Percentiles rank a stretch among this genome's conserved stretches.
These are phyloP conservation scores for Suillus paluster DNA, from an alignment of 768 basidiomycete genomes.

Conservation along the genomic window DNA sequence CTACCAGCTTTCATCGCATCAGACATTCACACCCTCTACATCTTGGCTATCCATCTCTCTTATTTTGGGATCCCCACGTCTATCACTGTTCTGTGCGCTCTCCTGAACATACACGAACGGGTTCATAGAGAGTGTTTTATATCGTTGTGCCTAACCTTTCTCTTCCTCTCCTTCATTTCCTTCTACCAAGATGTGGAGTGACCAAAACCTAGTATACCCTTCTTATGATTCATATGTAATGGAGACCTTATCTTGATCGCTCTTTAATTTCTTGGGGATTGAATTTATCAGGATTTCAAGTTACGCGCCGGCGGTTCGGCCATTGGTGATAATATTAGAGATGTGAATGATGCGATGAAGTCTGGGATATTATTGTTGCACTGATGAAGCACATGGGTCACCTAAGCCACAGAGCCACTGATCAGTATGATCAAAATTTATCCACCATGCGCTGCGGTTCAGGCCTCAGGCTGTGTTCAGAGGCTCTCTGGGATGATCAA, in stretches of 20 bases:
- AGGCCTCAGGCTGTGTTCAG: neutral
- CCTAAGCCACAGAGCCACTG: neutral
- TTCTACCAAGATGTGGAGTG: constrained; percentile 6
- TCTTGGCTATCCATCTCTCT: constrained; percentile 24
- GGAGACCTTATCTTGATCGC: constrained; percentile 19
- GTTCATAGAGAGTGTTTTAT: constrained; percentile 10
- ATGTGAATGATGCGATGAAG: constrained; percentile 5
- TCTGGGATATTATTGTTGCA: neutral
- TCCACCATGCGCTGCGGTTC: neutral
- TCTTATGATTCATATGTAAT: constrained; percentile 25
- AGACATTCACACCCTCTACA: constrained; percentile 23
- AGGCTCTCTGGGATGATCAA: neutral
- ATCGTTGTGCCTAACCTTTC: constrained; percentile 7
- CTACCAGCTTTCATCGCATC: constrained; percentile 26
- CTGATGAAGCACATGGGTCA: neutral
- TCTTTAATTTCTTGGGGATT: constrained; percentile 6
- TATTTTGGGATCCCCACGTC: constrained; percentile 12
- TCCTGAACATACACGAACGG: constrained; percentile 11
- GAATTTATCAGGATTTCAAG: neutral
- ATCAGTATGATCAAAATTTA: neutral
- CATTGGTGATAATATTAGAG: neutral
- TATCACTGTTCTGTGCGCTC: constrained; percentile 9
- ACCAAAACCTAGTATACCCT: constrained; percentile 21
- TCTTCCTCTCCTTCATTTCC: neutral
- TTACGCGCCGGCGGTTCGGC: neutral